These are phyloP conservation scores for Xylaria sp. DNA, from an alignment of 2,329 filamentous ascomycete species.

Conservation along the genomic window DNA sequence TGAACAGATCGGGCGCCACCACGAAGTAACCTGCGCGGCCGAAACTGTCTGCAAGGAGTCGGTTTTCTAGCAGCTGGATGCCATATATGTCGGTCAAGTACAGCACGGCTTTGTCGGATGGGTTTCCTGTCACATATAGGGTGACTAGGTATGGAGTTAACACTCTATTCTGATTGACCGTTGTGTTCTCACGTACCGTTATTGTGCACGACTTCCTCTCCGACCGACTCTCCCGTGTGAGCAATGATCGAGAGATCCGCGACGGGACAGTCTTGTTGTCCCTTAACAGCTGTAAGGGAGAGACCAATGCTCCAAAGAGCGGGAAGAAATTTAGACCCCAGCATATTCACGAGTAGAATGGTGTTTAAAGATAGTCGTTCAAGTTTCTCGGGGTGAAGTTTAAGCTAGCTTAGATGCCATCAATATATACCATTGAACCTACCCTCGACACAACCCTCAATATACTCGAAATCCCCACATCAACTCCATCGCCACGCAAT, in stretches of 20 bases:
- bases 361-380: neutral
- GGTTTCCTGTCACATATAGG: slow-evolving; percentile 48
- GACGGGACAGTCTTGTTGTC: slow-evolving; percentile 40
- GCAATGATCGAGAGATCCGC: slow-evolving; percentile 46
- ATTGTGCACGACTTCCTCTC: slow-evolving; percentile 46
- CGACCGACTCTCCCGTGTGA: slow-evolving; percentile 47
- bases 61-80: slow-evolving; percentile 49
- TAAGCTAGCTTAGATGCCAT: neutral
- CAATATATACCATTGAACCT: slow-evolving; percentile 19
- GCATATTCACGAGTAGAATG: slow-evolving; percentile 37
- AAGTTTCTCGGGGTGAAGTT: neutral
- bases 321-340: slow-evolving; percentile 36
- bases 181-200: slow-evolving; percentile 40
- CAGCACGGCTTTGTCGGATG: slow-evolving; percentile 47
- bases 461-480: slow-evolving; percentile 14
- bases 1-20: slow-evolving; percentile 51
- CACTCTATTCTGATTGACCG: slow-evolving; percentile 6
- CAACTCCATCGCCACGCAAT: slow-evolving; percentile 19
- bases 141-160: slow-evolving; percentile 44
- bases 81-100: slow-evolving; percentile 52
- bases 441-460: neutral
- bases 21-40: slow-evolving; percentile 52
- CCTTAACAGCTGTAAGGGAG: slow-evolving; percentile 22
- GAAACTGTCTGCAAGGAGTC: slow-evolving; percentile 51
- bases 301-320: slow-evolving; percentile 41